A percentile compares a stretch with the other conserved stretches of the same genome.
phyloP scores from a whole-genome alignment of 306 rosid species.

The Mimosa pudica region DNA sequence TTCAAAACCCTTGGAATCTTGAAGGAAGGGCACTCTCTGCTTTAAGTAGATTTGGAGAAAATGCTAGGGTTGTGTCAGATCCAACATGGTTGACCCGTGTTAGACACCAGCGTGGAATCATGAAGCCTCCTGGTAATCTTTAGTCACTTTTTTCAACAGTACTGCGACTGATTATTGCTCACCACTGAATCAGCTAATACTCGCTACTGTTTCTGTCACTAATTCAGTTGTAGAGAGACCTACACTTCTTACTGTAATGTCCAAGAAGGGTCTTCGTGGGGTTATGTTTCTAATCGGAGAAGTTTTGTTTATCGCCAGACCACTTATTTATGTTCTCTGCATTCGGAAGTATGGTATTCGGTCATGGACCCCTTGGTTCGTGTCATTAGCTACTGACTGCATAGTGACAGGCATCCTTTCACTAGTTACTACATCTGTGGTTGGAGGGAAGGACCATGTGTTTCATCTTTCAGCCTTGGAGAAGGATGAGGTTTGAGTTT shows the following conservation, averaged over 20 bases:
- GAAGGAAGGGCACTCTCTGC: slow-evolving; percentile 93
- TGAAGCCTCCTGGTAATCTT: slow-evolving; percentile 59
- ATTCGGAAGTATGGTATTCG: slow-evolving; percentile 72
- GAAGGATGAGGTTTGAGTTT: slow-evolving; percentile 79
- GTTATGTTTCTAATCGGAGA: slow-evolving; percentile 69
- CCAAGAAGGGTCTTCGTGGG: slow-evolving; percentile 72
- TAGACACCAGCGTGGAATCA: slow-evolving; percentile 65
- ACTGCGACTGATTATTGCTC: slow-evolving; percentile 4
- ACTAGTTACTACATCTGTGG: slow-evolving; percentile 46
- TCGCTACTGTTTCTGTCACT: slow-evolving; percentile 42
- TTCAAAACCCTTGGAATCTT: slow-evolving; percentile 56
- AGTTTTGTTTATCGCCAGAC: slow-evolving; percentile 72
- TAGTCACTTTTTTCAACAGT: slow-evolving; percentile 7
- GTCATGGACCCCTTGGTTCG: slow-evolving; percentile 94
- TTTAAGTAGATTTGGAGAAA: slow-evolving; percentile 77
- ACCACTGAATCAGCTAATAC: slow-evolving; percentile 37
- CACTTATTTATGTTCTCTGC: slow-evolving; percentile 80
- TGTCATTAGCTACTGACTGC: slow-evolving; percentile 73
- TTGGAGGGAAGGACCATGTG: slow-evolving; percentile 43
- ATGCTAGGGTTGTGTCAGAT: slow-evolving; percentile 61
- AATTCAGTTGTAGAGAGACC: slow-evolving; percentile 57
- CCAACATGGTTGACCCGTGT: slow-evolving; percentile 60
- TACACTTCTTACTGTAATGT: slow-evolving; percentile 60
- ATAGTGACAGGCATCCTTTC: slow-evolving; percentile 64
- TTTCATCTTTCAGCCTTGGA: slow-evolving; percentile 64